Evolutionary conservation across 306 rosid genomes (phyloP), one percentile per base, ranked within the genome.

Genomic region (Clitoria ternatea): DNA sequence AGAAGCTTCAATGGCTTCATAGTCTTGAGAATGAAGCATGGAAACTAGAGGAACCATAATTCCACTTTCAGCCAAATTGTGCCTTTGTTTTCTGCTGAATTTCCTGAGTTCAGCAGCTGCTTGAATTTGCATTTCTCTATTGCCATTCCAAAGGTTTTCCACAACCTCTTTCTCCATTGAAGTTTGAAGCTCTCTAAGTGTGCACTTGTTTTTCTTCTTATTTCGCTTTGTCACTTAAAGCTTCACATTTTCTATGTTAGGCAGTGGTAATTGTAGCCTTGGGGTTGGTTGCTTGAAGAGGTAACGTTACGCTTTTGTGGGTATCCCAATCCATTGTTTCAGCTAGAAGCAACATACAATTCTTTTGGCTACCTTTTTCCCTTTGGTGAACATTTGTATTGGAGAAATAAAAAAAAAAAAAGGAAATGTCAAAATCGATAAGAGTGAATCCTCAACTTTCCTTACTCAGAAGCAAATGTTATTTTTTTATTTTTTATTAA

Each of bases 271-370:
- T 70, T 60, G 64, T 77, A 67, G 76, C 74, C 43, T 35, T 52
- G 52, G 76, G 80, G 62, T 36, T 67, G 92, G 84, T 84, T 87
- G 92, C 89, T 87, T 84, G 77, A 72, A 77, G 82, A 82, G 44
- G 72, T 66, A 82, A 64, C 47, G 43, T 80, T 77, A 66, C 47
- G 85, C 80, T 81, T 81, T 83, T 69, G 70, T 49, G 65, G 79
- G 71, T 70, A 54, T 73, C 69, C 53, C 73, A 83, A 87, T 85
- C 81, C 92, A 62, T 87, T 87, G 87, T 87, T 85, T 87, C 84
- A 85, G 76, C 77, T 39, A 54, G 72, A 87, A 87, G 92, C 92
- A 87, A 87, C 88, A 57, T 22, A 72, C 72, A 57, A 71, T 69
- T 83, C 81, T 75, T 78, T 81, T 70, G 47, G 70, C 70, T 56